phyloP scores from a whole-genome alignment of 371 early-diverging fungal genomes.

The Mucor saturninus region DNA sequence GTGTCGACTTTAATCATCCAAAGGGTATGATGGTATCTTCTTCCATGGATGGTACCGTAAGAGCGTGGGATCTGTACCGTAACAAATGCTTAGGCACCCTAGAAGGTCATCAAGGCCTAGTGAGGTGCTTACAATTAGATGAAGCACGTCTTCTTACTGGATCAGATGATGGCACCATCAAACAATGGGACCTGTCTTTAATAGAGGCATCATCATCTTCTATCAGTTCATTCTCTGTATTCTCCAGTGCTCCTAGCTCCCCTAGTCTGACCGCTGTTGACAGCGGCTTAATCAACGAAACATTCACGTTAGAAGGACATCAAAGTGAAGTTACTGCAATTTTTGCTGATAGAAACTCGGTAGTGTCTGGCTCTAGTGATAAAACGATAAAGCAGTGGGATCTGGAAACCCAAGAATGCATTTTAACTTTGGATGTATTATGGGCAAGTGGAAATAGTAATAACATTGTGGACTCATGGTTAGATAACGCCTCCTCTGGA shows the following conservation, averaged over 20 bases:
- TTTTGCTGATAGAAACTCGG: constrained; percentile 45
- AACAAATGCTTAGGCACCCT: constrained; percentile 63
- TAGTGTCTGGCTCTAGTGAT: constrained; percentile 88
- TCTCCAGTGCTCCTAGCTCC: constrained; percentile 37
- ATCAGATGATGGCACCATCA: constrained; percentile 79
- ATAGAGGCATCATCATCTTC: constrained; percentile 38
- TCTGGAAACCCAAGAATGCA: constrained; percentile 72
- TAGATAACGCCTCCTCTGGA: constrained; percentile 26
- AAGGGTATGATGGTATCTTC: constrained; percentile 74
- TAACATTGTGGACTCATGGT: constrained; percentile 27
- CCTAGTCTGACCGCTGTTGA: constrained; percentile 31
- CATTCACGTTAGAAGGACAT: constrained; percentile 62
- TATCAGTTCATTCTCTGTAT: constrained; percentile 25
- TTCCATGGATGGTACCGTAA: constrained; percentile 77
- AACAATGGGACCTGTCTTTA: constrained; percentile 82
- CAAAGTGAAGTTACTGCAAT: constrained; percentile 58
- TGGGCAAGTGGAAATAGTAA: constrained; percentile 61
- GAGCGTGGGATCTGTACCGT: constrained; percentile 75
- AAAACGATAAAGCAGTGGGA: constrained; percentile 92
- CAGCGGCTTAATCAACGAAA: constrained; percentile 29
- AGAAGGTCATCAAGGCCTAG: constrained; percentile 63
- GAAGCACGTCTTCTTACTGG: constrained; percentile 74
- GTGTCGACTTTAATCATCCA: constrained; percentile 71
- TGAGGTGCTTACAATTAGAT: constrained; percentile 74
- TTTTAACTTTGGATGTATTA: constrained; percentile 67